Percentiles rank a stretch among this genome's conserved stretches.
phyloP scores from a whole-genome alignment of 495 filamentous ascomycete genomes.

The Xylaria venustula region DNA sequence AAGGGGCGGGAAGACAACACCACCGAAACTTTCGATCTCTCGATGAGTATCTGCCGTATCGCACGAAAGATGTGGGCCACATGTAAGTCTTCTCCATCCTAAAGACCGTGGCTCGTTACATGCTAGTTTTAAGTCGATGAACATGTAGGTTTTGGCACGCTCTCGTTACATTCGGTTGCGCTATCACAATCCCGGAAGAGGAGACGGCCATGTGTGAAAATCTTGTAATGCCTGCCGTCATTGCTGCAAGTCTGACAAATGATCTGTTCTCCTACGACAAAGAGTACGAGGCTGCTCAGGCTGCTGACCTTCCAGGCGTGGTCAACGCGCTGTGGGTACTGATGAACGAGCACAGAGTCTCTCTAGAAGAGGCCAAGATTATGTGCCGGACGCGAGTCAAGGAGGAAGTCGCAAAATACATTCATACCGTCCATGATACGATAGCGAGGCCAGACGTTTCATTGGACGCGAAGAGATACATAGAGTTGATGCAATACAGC shows the following conservation, averaged over 20 bases:
- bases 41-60: constrained; percentile 16
- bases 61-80: neutral
- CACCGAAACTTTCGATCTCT: constrained; percentile 11
- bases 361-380: constrained; percentile 22
- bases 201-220: constrained; percentile 9
- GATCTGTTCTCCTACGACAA: constrained; percentile 33
- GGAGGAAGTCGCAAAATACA: neutral
- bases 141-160: constrained; percentile 11
- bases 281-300: constrained; percentile 22
- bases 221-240: constrained; percentile 24
- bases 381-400: constrained; percentile 16
- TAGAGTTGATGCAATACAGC: constrained; percentile 25
- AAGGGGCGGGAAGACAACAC: constrained; percentile 9
- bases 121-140: too few species aligned
- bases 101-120: too few species aligned
- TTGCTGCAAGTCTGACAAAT: constrained; percentile 28
- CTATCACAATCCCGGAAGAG: neutral
- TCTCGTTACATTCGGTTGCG: constrained; percentile 12
- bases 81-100: neutral
- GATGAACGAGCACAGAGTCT: constrained; percentile 27
- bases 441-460: neutral
- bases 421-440: neutral
- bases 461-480: constrained; percentile 9
- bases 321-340: constrained; percentile 40
- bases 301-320: constrained; percentile 18